Evolutionary conservation across 345 rosid genomes (phyloP), one percentile per base, ranked within the genome.

Genomic region (Salix brachista): DNA sequence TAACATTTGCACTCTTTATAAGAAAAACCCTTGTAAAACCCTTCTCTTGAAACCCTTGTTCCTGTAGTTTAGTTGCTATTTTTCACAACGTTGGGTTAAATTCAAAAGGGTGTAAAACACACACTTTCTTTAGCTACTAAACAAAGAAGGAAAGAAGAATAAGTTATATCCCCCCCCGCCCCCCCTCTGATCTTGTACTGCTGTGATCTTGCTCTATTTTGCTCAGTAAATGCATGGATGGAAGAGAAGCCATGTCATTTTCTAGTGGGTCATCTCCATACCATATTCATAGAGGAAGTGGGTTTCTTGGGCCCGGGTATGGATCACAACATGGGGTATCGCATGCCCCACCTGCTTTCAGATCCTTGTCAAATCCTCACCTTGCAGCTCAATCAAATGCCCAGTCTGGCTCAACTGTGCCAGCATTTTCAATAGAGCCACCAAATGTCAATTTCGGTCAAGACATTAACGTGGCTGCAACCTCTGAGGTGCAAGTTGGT

Each of bases 171-270:
- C 8, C 5, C 17, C 30, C 30, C 32, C 17, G 1, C 8, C 30
- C 30, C 32, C 17, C 5, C 8, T 66, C 19, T 68, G 52, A 21
- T 58, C 70, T 73, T 73, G 26, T 67, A 12, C 39, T 52, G 21
- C 50, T 66, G 77, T 79, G 79, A 75, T 37, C 69, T 60, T 75
- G 58, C 25, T 71, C 77, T 30, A 41, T 60, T 73, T 44, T 46
- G 37, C 44, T 41, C 37, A 68, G 91, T 96, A 87, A 87, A 92
- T 96, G 97, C 90, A 96, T 96, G 99, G 99, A 94, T 86, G 96
- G 96, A 65, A 88, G 94, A 87, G 99, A 94, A 87, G 98, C 92
- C 69, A 91, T 91, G 92, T 78, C 91, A 83, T 85, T 91, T 73
- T 88, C 99, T 76, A 88, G 93, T 77, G 90, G 92, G 39, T 90